These are phyloP conservation scores for Fusarium nurragi DNA, from an alignment of 2,329 filamentous ascomycete genomes.

Conservation along the genomic window DNA sequence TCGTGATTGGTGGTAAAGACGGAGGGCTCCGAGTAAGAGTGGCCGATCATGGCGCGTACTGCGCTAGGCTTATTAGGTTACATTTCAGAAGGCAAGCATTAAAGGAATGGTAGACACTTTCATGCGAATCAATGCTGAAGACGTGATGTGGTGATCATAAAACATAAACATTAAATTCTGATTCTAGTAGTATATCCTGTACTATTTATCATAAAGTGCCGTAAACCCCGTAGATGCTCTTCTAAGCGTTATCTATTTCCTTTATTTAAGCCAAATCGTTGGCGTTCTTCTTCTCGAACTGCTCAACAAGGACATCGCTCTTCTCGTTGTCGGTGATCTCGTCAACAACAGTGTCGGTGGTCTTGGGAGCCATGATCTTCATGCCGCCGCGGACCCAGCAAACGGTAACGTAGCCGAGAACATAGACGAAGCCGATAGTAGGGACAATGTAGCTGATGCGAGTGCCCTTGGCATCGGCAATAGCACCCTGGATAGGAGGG, in stretches of 20 bases:
- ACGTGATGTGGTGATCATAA: not conserved
- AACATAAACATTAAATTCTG: slow-evolving; percentile 31
- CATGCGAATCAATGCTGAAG: too few relatives aligned
- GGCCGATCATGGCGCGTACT: not conserved
- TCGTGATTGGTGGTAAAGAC: not conserved
- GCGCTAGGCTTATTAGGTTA: not conserved
- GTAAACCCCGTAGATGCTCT: not conserved
- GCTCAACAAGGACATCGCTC: slow-evolving; percentile 22
- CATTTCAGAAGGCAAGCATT: not conserved
- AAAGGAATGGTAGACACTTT: not conserved
- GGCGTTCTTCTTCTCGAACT: slow-evolving; percentile 37
- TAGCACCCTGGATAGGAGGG: slow-evolving; percentile 34
- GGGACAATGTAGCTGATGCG: slow-evolving; percentile 40
- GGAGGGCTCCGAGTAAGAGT: not conserved
- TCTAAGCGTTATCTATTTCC: not conserved
- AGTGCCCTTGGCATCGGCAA: slow-evolving; percentile 38
- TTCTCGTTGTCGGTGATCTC: slow-evolving; percentile 21
- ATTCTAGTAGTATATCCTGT: not conserved
- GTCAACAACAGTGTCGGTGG: not conserved
- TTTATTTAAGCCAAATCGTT: slow-evolving; percentile 21
- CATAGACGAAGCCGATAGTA: slow-evolving; percentile 39
- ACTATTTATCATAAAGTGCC: slow-evolving; percentile 11
- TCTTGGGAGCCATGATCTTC: slow-evolving; percentile 21
- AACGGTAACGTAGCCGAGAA: slow-evolving; percentile 33
- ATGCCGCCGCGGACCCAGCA: slow-evolving; percentile 37